Conservation (phyloP, 768 basidiomycete species). For the Sistotremastrum niveocremeum region DNA sequence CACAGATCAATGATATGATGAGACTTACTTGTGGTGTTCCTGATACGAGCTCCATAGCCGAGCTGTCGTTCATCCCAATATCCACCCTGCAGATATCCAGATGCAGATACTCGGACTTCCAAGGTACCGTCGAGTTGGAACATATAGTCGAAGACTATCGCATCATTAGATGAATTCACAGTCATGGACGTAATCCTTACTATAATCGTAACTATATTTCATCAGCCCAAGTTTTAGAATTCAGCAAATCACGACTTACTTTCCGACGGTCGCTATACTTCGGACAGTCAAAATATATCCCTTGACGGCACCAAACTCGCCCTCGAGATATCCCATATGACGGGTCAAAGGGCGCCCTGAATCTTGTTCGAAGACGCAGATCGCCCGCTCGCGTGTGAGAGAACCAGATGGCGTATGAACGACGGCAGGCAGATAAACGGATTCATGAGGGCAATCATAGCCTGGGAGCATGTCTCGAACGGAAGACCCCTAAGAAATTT, state of each 20-base stretch:
- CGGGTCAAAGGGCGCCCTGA: slow-evolving; percentile 41
- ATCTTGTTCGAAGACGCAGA: slow-evolving; percentile 55
- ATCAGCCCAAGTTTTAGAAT: not conserved
- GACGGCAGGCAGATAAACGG: slow-evolving; percentile 45
- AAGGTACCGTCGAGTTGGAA: slow-evolving; percentile 56
- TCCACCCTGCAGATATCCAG: slow-evolving; percentile 55
- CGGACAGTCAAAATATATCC: slow-evolving; percentile 45
- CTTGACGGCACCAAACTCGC: slow-evolving; percentile 48
- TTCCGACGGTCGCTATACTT: slow-evolving; percentile 47
- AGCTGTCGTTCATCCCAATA: slow-evolving; percentile 39
- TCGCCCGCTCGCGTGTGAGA: slow-evolving; percentile 34
- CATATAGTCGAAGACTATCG: slow-evolving; percentile 41
- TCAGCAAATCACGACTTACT: slow-evolving; percentile 27
- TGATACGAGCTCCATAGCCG: slow-evolving; percentile 41
- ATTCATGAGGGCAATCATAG: slow-evolving; percentile 55
- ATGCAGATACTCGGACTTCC: slow-evolving; percentile 54
- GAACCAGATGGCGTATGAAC: slow-evolving; percentile 33
- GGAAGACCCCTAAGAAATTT: slow-evolving; percentile 20
- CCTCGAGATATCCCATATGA: slow-evolving; percentile 38
- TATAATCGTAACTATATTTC: slow-evolving; percentile 34
- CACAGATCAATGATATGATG: not conserved
- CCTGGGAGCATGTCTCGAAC: slow-evolving; percentile 51
- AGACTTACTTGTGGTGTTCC: slow-evolving; percentile 37
- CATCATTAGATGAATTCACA: slow-evolving; percentile 8
- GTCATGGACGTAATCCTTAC: slow-evolving; percentile 19